Percentiles rank a stretch among this genome's conserved stretches.
phyloP scores from a whole-genome alignment of 352 stramenopile genomes.

The Globisporangium iwayamae region DNA sequence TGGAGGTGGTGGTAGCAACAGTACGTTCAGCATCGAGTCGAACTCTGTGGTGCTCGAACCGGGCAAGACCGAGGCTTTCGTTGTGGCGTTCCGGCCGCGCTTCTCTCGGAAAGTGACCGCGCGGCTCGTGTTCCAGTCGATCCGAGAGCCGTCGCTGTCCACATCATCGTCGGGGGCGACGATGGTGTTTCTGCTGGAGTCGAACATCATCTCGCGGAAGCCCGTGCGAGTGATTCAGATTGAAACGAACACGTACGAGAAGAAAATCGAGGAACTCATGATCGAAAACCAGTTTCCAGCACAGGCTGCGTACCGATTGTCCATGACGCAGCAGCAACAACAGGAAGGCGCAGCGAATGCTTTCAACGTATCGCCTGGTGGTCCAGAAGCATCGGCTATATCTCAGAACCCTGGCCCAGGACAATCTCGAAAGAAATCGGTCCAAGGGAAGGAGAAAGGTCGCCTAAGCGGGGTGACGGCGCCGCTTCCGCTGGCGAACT shows the following conservation, averaged over 20 bases:
- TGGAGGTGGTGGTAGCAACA: slow-evolving; percentile 9
- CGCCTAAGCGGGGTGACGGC: too few species aligned
- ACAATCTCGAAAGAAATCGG: slow-evolving; percentile 10
- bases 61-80: slow-evolving; percentile 64
- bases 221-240: slow-evolving; percentile 81
- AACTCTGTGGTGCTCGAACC: slow-evolving; percentile 75
- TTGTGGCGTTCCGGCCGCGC: slow-evolving; percentile 76
- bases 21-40: slow-evolving; percentile 75
- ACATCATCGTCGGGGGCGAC: slow-evolving; percentile 40
- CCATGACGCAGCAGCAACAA: slow-evolving; percentile 51
- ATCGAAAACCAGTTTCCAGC: slow-evolving; percentile 87
- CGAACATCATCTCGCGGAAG: slow-evolving; percentile 70
- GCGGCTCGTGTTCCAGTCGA: slow-evolving; percentile 86
- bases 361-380: background rate
- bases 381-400: background rate
- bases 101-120: slow-evolving; percentile 86
- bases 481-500: background rate
- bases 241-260: slow-evolving; percentile 78
- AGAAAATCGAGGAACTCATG: slow-evolving; percentile 64
- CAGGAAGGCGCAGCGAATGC: background rate
- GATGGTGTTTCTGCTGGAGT: slow-evolving; percentile 90
- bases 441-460: slow-evolving; percentile 12
- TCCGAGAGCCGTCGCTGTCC: slow-evolving; percentile 33
- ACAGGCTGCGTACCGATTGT: slow-evolving; percentile 68
- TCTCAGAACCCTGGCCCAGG: background rate